Base-by-base conservation (phyloP, 1,139 yeast species). In the Pichia sp. region DNA sequence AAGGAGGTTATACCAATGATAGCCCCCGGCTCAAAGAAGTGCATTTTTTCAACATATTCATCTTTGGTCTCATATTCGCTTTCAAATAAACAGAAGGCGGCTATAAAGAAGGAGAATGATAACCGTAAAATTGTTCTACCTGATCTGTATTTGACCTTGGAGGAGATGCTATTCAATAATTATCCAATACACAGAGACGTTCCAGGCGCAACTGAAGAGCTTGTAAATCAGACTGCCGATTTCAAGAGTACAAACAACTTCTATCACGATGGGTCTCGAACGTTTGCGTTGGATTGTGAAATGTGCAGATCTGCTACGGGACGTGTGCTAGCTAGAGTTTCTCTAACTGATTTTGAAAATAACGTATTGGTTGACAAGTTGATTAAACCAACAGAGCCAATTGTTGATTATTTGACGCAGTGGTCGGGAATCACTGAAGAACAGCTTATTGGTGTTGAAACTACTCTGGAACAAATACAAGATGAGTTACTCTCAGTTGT, bases 261-360 rank as follows among this genome's bases (percentile, higher is more conserved):
- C 45, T 72, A 66, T 1, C 77, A 74, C 44, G 72, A 63, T 4
- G 78, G 75, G 0, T 70, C 80, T 4, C 76, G 66, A 37, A 75
- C 82, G 0, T 85, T 73, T 61, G 93, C 94, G 0, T 51, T 91
- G 17, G 98, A 91, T 59, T 91, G 98, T 62, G 98, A 91, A 59
- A 91, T 91, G 84, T 86, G 96, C 55, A 62, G 68, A 39, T 62
- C 91, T 0, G 72, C 62, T 0, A 46, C 53, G 2, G 86, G 85
- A 0, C 67, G 70, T 32, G 95, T 77, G 4, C 63, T 88, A 29
- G 77, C 97, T 0, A 66, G 97, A 40, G 75, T 85, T 1, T 83
- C 96, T 1, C 50, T 91, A 14, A 69, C 86, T 2, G 76, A 84
- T 53, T 76, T 74, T 50, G 65, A 75, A 26, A 73, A 71, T 10